Percentiles rank a stretch among this genome's conserved stretches.
These are phyloP conservation scores for Puccinia coronata DNA, from an alignment of 1,284 basidiomycete genomes.

Conservation along the genomic window DNA sequence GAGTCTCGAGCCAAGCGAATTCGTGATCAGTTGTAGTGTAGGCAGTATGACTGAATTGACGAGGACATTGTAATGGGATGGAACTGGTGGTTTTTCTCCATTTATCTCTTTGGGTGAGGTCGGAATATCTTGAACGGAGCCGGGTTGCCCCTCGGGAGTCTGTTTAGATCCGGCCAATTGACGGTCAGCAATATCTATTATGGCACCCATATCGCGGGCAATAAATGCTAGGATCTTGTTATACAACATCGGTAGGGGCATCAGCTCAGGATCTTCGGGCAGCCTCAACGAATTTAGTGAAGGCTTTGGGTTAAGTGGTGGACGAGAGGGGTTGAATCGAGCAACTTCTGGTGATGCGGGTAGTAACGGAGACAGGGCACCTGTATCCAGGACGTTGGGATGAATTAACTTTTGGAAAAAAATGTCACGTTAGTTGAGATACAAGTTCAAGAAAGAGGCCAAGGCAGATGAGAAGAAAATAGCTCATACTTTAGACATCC, in stretches of 20 bases:
- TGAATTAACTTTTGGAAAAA: constrained; percentile 32
- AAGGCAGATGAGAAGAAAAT: not conserved
- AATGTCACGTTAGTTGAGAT: not conserved
- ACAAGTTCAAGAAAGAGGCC: not conserved
- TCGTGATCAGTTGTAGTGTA: constrained; percentile 23
- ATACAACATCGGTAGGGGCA: constrained; percentile 35
- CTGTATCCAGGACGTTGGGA: constrained; percentile 26
- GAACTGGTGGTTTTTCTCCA: not conserved
- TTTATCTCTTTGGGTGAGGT: not conserved
- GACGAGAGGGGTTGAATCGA: not conserved
- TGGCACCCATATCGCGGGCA: constrained; percentile 32
- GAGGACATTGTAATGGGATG: constrained; percentile 30
- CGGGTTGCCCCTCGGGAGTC: not conserved
- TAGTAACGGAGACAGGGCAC: constrained; percentile 35
- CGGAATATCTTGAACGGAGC: not conserved
- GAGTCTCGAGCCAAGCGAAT: constrained; percentile 35
- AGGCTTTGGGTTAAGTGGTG: not conserved
- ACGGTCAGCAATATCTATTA: constrained; percentile 44
- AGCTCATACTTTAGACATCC: constrained; percentile 37
- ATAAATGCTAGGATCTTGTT: constrained; percentile 49
- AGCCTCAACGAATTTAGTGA: constrained; percentile 6
- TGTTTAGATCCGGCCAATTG: constrained; percentile 35
- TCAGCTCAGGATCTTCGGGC: constrained; percentile 38
- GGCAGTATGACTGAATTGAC: constrained; percentile 46
- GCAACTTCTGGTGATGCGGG: constrained; percentile 35